These are phyloP conservation scores for Fomitopsis schrenkii DNA, from an alignment of 1,284 basidiomycete species.

Conservation along the genomic window DNA sequence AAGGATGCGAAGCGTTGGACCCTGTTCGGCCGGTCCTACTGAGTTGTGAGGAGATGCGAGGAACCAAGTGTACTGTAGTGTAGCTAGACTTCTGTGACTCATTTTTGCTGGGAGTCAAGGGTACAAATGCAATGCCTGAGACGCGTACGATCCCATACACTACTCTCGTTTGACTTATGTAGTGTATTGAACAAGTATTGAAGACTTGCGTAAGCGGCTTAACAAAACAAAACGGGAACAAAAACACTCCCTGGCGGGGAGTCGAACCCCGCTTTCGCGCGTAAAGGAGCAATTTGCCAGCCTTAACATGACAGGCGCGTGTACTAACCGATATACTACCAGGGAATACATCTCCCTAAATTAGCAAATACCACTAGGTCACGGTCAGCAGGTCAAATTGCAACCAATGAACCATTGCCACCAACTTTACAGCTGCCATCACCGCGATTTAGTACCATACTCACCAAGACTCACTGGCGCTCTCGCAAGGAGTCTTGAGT, in stretches of 20 bases:
- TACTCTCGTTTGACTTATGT: too few relatives aligned
- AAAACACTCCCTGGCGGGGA: slow-evolving; percentile 9
- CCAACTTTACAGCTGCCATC: too few relatives aligned
- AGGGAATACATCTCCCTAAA: background rate
- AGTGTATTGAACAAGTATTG: too few relatives aligned
- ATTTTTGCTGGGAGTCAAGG: background rate
- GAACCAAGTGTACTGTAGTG: background rate
- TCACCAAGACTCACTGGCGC: too few relatives aligned
- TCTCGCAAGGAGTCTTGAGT: too few relatives aligned
- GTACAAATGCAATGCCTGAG: background rate
- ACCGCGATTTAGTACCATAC: too few relatives aligned
- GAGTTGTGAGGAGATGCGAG: slow-evolving; percentile 13
- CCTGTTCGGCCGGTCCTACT: slow-evolving; percentile 85
- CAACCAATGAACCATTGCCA: too few relatives aligned
- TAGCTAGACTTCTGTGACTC: background rate
- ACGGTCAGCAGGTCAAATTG: too few relatives aligned
- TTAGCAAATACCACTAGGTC: too few relatives aligned
- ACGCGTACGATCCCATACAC: background rate
- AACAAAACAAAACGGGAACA: background rate
- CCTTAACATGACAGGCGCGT: slow-evolving; percentile 11
- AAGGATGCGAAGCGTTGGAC: slow-evolving; percentile 89
- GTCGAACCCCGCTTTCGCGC: slow-evolving; percentile 34
- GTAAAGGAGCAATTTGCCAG: background rate
- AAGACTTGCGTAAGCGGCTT: too few relatives aligned
- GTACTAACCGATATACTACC: slow-evolving; percentile 15